Conservation (phyloP, 106 monocot genomes). For the Dendrobium catenatum region DNA sequence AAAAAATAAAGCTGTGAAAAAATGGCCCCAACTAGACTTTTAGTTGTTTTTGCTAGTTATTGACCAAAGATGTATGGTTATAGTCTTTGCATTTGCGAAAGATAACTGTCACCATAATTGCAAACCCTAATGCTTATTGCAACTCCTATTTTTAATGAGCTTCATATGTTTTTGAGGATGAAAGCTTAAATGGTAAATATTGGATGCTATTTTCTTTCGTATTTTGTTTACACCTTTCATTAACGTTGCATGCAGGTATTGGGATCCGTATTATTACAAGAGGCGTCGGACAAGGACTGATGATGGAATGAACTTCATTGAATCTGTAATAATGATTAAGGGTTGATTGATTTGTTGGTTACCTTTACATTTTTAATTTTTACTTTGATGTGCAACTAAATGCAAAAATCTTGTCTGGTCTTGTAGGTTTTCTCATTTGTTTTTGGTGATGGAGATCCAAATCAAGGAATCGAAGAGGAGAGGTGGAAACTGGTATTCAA, state of each 20-base stretch:
- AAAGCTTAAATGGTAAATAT: not conserved
- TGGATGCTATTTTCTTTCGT: not conserved
- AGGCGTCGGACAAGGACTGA: conserved; percentile 39
- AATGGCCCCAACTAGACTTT: no score
- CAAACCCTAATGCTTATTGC: not conserved
- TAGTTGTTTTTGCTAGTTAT: not conserved
- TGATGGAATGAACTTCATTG: conserved; percentile 90
- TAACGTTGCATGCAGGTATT: conserved; percentile 54
- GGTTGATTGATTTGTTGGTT: conserved; percentile 39
- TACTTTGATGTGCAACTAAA: conserved; percentile 5
- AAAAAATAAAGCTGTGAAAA: no score
- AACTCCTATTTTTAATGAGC: not conserved
- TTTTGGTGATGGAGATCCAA: conserved; percentile 99
- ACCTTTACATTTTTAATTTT: conserved; percentile 1
- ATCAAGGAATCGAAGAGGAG: conserved; percentile 94
- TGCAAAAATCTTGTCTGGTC: conserved; percentile 9
- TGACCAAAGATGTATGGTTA: not conserved
- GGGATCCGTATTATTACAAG: conserved; percentile 88
- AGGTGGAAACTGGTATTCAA: conserved; percentile 88
- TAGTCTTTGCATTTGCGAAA: not conserved
- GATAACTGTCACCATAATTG: not conserved
- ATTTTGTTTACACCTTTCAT: not conserved
- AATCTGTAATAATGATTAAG: conserved; percentile 92
- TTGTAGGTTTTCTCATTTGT: conserved; percentile 98
- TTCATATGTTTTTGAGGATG: not conserved